These are phyloP conservation scores for Fistulifera solaris DNA, from an alignment of 108 stramenopile species.

Conservation along the genomic window DNA sequence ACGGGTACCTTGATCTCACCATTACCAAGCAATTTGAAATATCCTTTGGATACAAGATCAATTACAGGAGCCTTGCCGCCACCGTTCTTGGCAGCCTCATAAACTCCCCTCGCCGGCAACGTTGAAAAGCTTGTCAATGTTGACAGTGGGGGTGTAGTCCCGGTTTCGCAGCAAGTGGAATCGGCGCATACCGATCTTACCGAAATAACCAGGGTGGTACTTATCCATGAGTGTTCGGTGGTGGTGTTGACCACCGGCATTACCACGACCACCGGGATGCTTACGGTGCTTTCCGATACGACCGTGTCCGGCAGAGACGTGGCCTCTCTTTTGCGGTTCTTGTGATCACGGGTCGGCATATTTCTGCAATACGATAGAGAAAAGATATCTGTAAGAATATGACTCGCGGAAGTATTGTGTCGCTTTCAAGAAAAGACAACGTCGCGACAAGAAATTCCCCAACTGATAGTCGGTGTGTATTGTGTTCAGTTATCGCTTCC, in stretches of 20 bases:
- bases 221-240: slow-evolving; percentile 98
- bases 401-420: no score
- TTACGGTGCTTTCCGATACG: slow-evolving; percentile 99
- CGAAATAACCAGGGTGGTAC: slow-evolving; percentile 99
- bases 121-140: slow-evolving; percentile 98
- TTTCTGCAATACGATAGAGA: background rate
- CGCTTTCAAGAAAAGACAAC: no score
- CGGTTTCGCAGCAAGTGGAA: slow-evolving; percentile 94
- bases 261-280: slow-evolving; percentile 99
- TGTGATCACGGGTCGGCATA: slow-evolving; percentile 91
- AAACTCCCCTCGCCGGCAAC: slow-evolving; percentile 89
- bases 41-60: slow-evolving; percentile 91
- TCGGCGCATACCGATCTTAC: slow-evolving; percentile 99
- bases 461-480: no score
- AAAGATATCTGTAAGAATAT: no score
- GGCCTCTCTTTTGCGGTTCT: slow-evolving; percentile 99
- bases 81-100: slow-evolving; percentile 93
- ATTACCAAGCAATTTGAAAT: slow-evolving; percentile 99
- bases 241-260: slow-evolving; percentile 99
- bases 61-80: slow-evolving; percentile 97
- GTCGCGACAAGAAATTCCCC: no score
- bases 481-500: no score
- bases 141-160: slow-evolving; percentile 87
- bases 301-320: slow-evolving; percentile 98
- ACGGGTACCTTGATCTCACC: slow-evolving; percentile 94